Evolutionary conservation across 1,284 basidiomycete genomes (phyloP).

Genomic region (Serendipita sp.): DNA sequence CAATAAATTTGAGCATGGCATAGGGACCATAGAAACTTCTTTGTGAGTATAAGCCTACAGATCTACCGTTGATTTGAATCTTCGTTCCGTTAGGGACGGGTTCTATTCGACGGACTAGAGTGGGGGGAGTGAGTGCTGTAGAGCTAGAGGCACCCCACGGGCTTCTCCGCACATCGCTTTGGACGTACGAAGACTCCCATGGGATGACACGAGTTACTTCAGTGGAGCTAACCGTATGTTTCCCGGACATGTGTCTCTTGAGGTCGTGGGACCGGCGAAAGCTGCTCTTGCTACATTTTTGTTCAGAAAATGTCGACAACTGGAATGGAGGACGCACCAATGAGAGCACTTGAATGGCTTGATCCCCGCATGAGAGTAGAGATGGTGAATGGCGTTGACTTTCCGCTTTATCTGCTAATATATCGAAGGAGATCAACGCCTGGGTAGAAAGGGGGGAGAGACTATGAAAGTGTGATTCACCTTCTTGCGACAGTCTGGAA

Average conservation of each 20-base stretch:
- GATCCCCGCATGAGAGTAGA: background rate
- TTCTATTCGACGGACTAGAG: too few relatives aligned
- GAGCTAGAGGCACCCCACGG: background rate
- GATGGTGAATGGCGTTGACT: background rate
- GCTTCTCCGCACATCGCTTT: background rate
- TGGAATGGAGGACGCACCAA: background rate
- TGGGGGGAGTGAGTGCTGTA: too few relatives aligned
- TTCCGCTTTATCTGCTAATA: background rate
- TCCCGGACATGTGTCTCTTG: background rate
- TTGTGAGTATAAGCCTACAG: too few relatives aligned
- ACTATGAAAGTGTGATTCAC: background rate
- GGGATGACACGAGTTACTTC: background rate
- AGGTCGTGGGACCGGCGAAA: background rate
- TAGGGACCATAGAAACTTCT: too few relatives aligned
- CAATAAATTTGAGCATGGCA: too few relatives aligned
- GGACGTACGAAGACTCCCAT: background rate
- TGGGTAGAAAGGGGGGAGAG: background rate
- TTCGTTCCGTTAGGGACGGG: too few relatives aligned
- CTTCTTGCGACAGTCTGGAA: background rate
- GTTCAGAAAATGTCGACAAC: background rate
- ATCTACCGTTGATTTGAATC: too few relatives aligned
- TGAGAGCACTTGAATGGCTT: background rate
- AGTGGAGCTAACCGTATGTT: background rate
- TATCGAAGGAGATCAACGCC: background rate
- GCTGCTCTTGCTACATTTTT: background rate